Base-by-base conservation (phyloP, 179 eudicot genomes). In the Patellifolia procumbens region DNA sequence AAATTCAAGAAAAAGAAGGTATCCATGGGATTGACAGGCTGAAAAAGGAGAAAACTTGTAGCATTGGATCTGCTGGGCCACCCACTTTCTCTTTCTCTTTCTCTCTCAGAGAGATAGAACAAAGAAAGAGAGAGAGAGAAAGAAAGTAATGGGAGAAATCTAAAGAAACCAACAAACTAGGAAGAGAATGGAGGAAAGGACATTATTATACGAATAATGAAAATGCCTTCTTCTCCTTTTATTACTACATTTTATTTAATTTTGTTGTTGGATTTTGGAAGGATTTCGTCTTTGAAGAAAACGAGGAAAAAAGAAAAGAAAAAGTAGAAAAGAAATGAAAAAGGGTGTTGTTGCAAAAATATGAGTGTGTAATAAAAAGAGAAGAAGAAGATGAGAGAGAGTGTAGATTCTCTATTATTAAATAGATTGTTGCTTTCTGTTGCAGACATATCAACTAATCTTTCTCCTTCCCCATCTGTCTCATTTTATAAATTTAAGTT, bases 61-160 rank as follows among this genome's bases (percentile, higher is more conserved):
- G 63, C 82, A 79, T 66, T 79, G 78, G 82, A 79, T 79, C 82
- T 79, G 62, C 68, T 74, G 82, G 76, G 74, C 48, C 69, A 63
- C 71, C 71, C 34, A n/a, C 75, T 68, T 34, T 65, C 76, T 72
- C n/a, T n/a, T n/a, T n/a, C n/a, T n/a, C n/a, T n/a, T n/a, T n/a
- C n/a, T n/a, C n/a, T n/a, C n/a, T n/a, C n/a, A n/a, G 45, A 55
- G 53, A 28, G 63, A 76, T 71, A 9, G 42, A 32, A n/a, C 46
- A 19, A 45, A 26, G 13, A 20, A n/a, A 46, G 13, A 39, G 48
- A 35, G 32, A 48, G 48, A 37, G 16, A 59, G 19, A 42, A 68
- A 78, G 72, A 73, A 55, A 78, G 35, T 42, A 68, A 72, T 35
- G 17, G 13, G 5, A 53, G 59, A 66, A 72, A 72, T 65, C 66